A percentile compares a stretch with the other conserved stretches of the same genome.
Conservation (phyloP, 192 early-diverging fungal genomes). For the Cetraspora pellucida region DNA sequence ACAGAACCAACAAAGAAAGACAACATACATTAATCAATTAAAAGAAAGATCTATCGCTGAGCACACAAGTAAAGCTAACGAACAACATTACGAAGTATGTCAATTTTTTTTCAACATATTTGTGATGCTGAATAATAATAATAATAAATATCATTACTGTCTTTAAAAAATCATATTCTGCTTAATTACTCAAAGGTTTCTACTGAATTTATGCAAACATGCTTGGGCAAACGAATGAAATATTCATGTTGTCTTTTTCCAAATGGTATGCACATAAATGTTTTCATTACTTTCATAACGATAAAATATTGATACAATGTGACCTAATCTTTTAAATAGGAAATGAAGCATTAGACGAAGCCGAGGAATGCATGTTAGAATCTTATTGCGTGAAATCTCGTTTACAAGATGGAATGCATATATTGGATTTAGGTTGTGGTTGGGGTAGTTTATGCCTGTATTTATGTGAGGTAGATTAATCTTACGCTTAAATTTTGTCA, state of each 20-base stretch:
- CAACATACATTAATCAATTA: slow-evolving; percentile 45
- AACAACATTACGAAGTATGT: slow-evolving; percentile 69
- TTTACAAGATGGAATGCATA: slow-evolving; percentile 56
- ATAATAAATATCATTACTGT: no score
- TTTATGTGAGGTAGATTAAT: slow-evolving; percentile 56
- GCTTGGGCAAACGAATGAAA: slow-evolving; percentile 58
- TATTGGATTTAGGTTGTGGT: slow-evolving; percentile 67
- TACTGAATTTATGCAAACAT: slow-evolving; percentile 54
- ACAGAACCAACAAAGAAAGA: slow-evolving; percentile 37
- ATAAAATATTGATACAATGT: slow-evolving; percentile 1
- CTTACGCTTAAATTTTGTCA: not conserved
- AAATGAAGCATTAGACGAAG: slow-evolving; percentile 46
- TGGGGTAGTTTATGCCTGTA: slow-evolving; percentile 64
- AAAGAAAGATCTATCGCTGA: slow-evolving; percentile 51
- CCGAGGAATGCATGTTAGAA: slow-evolving; percentile 64
- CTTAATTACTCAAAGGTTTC: slow-evolving; percentile 51
- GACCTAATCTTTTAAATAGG: slow-evolving; percentile 1
- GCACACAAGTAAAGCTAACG: slow-evolving; percentile 67
- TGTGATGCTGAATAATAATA: no score
- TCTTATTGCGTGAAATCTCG: slow-evolving; percentile 54
- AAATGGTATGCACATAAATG: no score
- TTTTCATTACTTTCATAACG: no score
- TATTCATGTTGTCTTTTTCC: slow-evolving; percentile 65
- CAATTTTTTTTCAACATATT: not conserved
- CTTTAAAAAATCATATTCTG: no score